Percentiles rank a stretch among this genome's conserved stretches.
Conservation (phyloP, 176 grass and related monocot species). For the Cenchrus purpureus region DNA sequence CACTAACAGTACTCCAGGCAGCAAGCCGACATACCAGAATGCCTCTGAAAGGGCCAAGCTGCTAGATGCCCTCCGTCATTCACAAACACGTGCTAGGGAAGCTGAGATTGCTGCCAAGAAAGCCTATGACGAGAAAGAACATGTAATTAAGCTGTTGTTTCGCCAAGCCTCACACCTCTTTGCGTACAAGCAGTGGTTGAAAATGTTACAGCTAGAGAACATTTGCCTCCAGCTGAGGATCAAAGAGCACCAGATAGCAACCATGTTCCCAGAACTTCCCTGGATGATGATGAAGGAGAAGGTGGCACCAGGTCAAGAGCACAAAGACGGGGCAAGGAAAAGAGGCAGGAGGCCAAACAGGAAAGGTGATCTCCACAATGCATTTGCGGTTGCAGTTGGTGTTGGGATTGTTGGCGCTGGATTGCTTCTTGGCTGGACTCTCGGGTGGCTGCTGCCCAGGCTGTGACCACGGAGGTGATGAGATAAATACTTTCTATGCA, state of each 20-base stretch:
- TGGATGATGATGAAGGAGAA: slow-evolving; percentile 58
- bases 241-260: slow-evolving; percentile 64
- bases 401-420: slow-evolving; percentile 77
- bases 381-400: slow-evolving; percentile 68
- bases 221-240: slow-evolving; percentile 84
- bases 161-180: slow-evolving; percentile 85
- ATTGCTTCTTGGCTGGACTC: slow-evolving; percentile 88
- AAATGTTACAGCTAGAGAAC: slow-evolving; percentile 86
- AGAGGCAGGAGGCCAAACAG: slow-evolving; percentile 54
- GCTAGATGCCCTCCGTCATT: slow-evolving; percentile 81
- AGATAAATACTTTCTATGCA: background rate
- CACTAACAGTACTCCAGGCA: slow-evolving; percentile 4
- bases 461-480: background rate
- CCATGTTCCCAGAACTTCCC: slow-evolving; percentile 65
- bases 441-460: slow-evolving; percentile 73
- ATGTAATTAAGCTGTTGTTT: slow-evolving; percentile 83
- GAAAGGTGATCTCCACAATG: slow-evolving; percentile 40
- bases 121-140: slow-evolving; percentile 82
- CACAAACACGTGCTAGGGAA: slow-evolving; percentile 87
- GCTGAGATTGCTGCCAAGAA: slow-evolving; percentile 85
- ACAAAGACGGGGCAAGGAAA: slow-evolving; percentile 38
- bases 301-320: slow-evolving; percentile 19
- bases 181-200: slow-evolving; percentile 90
- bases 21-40: slow-evolving; percentile 48
- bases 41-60: slow-evolving; percentile 56